These are phyloP conservation scores for Fragilariopsis cylindrus DNA, from an alignment of 108 stramenopile species.

Conservation along the genomic window DNA sequence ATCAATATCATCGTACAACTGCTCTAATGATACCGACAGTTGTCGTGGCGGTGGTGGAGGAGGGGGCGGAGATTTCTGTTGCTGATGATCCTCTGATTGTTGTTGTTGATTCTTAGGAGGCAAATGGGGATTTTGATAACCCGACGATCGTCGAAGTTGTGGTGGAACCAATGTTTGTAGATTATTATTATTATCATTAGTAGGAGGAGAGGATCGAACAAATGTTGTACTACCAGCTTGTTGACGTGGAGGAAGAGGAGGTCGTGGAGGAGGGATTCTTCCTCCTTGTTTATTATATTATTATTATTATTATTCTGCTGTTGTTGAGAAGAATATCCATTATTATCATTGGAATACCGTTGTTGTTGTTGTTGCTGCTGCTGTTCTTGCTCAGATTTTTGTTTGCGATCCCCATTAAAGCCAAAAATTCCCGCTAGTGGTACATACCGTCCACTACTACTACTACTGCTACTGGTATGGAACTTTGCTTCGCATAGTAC, in stretches of 20 bases:
- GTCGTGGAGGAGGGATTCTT: conserved; percentile 12
- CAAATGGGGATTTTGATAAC: background rate
- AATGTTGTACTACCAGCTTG: background rate
- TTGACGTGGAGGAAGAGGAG: background rate
- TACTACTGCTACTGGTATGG: background rate
- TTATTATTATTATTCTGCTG: background rate
- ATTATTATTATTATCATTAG: background rate
- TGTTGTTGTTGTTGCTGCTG: conserved; percentile 15
- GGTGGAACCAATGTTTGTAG: background rate
- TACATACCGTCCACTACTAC: background rate
- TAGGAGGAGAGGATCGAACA: conserved; percentile 10
- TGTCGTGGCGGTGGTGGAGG: conserved; percentile 17
- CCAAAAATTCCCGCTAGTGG: conserved; percentile 39
- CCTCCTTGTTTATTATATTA: background rate
- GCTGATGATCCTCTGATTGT: background rate
- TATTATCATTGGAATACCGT: background rate
- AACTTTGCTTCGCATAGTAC: background rate
- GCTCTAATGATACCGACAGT: background rate
- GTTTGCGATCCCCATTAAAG: conserved; percentile 20
- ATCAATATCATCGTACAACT: too few relatives aligned
- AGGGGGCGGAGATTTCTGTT: background rate
- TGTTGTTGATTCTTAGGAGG: conserved; percentile 6
- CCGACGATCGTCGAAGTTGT: background rate
- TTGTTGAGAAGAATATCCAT: background rate
- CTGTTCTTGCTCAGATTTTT: background rate